Base-by-base conservation (phyloP, 352 stramenopile species). In the Phytophthora quininea region DNA sequence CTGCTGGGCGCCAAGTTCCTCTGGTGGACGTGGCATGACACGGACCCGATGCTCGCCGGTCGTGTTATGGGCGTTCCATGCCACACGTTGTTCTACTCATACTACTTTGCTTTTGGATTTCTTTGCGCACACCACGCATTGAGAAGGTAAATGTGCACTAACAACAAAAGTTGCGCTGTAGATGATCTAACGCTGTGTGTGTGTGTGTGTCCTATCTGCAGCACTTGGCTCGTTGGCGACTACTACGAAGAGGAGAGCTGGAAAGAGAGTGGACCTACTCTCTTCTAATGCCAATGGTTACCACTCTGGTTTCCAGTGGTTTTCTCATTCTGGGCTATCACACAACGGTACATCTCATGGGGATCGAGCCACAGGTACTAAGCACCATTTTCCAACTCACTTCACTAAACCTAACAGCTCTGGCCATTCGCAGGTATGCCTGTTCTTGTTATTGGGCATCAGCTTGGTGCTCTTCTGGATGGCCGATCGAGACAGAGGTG, bases 21-120 rank as follows among this genome's bases (percentile, higher is more conserved):
- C 30, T 93, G 84, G 83, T 95, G 88, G 88, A 95, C 88, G 52
- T 93, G 80, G 75, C 88, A 95, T 58, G 88, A 95, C 58, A 93
- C 82, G 19, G 85, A 95, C 30, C 85, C 85, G 30, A 69, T 91
- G 43, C 65, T 95, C 12, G 59, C 58, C 7, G 77, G 82, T 27
- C 82, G 88, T 2, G 61, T 91, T 19, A 84, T 91, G 57, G 82
- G 82, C 35, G 77, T 93, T 1, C 87, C 87, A 3, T 82, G 77
- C 56, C 80, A 92, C 55, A 68, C 76, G 37, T 67, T 95, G 7
- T 88, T 90, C 61, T 79, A 89, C 61, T 74, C 88, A 57, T 90
- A 84, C 43, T 90, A 77, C 66, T 90, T 91, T 24, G 70, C 74
- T 1, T 83, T 90, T 56, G 59, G 62, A 27, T 86, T 91, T 47